Evolutionary conservation across 2,329 filamentous ascomycete genomes (phyloP), one percentile per base, ranked within the genome.

Genomic region (Fusarium pseudonygamai): DNA sequence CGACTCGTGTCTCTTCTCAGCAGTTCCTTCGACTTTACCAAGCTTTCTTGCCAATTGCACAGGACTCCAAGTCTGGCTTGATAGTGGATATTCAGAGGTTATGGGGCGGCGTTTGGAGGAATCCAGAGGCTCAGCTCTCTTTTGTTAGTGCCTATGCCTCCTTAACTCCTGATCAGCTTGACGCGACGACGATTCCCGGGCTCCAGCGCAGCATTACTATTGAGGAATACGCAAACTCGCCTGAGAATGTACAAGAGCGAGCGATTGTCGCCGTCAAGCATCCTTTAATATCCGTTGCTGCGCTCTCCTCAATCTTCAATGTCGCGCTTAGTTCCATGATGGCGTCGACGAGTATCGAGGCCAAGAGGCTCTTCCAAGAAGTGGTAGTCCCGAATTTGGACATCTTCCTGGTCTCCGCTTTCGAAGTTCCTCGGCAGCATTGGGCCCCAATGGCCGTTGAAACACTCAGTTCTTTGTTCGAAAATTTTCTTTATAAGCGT

Each of bases 101-200:
- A 28, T 98, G 96, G 95, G 95, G 95, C 66, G 95, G 95, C 78
- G 86, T 90, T 70, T 99, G 97, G 96, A 90, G 92, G 71, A 90
- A 97, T 75, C 89, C 93, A 20, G 91, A 97, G 71, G 94, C 96
- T 0, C 96, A 98, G 74, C 85, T 99, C 40, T 97, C 95, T n/a
- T 98, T 98, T 80, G 90, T 98, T 60, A 92, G 93, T 72, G 95
- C 95, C 24, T 98, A 96, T 80, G 87, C 96, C 28, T 93, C 93
- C 8, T 88, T 95, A 64, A 89, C 89, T 18, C 88, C 92, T 1
- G 89, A 93, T 34, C 90, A 95, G 77, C 87, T 97, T 32, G 95
- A 98, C 80, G 93, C 94, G 7, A 93, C 91, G 18, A 93, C 93
- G 40, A 96, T 98, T 66, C 96, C 95, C 2, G 90, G 92, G 39